Evolutionary conservation across 169 alveolate genomes (phyloP), one percentile per base, ranked within the genome.

Genomic region (Plasmodium chabaudi): DNA sequence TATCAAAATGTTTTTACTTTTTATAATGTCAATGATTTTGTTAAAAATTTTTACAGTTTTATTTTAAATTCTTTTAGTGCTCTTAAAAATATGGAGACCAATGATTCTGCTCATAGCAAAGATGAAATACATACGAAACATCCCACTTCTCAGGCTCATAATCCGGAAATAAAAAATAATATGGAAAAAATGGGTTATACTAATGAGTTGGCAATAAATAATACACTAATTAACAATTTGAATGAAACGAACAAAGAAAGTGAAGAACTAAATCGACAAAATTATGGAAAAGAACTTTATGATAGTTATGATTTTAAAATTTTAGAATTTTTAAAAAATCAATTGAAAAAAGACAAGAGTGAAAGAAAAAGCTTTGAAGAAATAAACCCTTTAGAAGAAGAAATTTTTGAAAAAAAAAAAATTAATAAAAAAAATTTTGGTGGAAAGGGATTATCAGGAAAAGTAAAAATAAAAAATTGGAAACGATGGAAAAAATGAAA

Each of bases 1-100:
- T 73, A 87, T 60, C 39, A 70, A 19, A 70, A 72, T 87, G 73
- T 92, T 27, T 90, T 92, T 59, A 74, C 90, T 12, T 77, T 73
- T 73, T 88, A 94, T 70, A 92, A 69, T 72, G 92, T 89, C 12
- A 82, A 77, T 61, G 89, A 86, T 65, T 94, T 94, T 74, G 89
- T 71, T 34, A 67, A 90, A 12, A 90, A 82, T 15, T 94, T 93
- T 39, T 88, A 82, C 9, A 70, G 69, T 55, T 82, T 82, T 23
- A 68, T 82, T 68, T 57, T 82, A 47, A 57, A 67, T 21, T 82
- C 90, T 0, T 82, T 82, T 67, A 71, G 46, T 57, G 17, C 61
- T 10, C 49, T 67, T 47, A 69, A 79, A 23, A 75, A 39, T 23
- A 55, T 10, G 17, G 47, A 5, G 5, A 34, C 42, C 42, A 34